These are phyloP conservation scores for Leccinum pallidistipes DNA, from an alignment of 1,284 basidiomycete species.

Conservation along the genomic window DNA sequence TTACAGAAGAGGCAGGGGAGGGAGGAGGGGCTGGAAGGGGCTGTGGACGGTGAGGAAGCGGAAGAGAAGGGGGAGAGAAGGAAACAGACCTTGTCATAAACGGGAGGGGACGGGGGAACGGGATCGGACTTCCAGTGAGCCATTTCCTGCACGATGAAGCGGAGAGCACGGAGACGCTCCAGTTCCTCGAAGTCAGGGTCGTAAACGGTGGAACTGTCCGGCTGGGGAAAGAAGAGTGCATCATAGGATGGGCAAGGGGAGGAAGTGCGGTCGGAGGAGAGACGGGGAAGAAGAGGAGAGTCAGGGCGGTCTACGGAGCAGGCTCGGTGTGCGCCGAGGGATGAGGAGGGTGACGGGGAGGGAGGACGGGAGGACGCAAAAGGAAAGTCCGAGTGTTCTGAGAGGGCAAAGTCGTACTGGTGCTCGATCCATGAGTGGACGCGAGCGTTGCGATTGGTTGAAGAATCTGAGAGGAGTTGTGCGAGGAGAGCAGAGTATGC, in stretches of 20 bases:
- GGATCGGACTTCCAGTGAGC: constrained; percentile 25
- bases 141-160: constrained; percentile 37
- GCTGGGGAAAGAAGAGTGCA: constrained; percentile 29
- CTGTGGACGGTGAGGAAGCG: constrained; percentile 12
- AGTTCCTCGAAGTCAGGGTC: constrained; percentile 27
- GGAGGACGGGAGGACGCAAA: constrained; percentile 20
- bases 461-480: constrained; percentile 28
- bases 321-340: constrained; percentile 28
- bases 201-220: constrained; percentile 1
- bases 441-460: constrained; percentile 27
- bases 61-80: neutral
- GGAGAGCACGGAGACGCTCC: constrained; percentile 32
- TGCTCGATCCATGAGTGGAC: constrained; percentile 37
- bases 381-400: constrained; percentile 18
- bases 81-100: constrained; percentile 25
- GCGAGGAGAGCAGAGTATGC: constrained; percentile 31
- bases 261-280: constrained; percentile 22
- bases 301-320: constrained; percentile 30
- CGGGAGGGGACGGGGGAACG: neutral
- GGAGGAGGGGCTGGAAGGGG: constrained; percentile 30
- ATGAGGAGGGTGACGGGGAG: constrained; percentile 34
- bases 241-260: constrained; percentile 35
- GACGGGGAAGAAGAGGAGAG: constrained; percentile 32
- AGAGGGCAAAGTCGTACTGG: constrained; percentile 35
- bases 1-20: constrained; percentile 30